Evolutionary conservation across 225 moss, liverwort and hornwort species (phyloP).

Genomic region (Lunularia cruciata): DNA sequence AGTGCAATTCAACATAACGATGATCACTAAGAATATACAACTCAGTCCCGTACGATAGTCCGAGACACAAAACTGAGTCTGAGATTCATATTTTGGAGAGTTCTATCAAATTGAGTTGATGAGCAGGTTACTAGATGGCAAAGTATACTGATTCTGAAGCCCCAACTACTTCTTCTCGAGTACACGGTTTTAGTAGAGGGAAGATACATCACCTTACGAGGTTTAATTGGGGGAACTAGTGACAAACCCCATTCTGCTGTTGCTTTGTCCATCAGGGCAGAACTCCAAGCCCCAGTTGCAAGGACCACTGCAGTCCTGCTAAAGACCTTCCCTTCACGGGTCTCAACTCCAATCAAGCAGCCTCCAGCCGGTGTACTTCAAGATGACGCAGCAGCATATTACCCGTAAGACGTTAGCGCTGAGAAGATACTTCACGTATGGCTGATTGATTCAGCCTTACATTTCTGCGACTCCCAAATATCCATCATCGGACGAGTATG

Average conservation of each 20-base stretch:
- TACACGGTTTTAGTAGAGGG: background rate
- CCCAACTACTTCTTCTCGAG: background rate
- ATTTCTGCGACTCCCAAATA: too few relatives aligned
- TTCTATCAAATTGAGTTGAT: too few relatives aligned
- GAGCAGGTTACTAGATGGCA: too few relatives aligned
- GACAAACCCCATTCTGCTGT: conserved; percentile 59
- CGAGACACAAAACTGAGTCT: too few relatives aligned
- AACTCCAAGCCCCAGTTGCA: conserved; percentile 93
- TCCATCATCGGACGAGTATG: background rate
- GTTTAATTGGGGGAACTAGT: conserved; percentile 62
- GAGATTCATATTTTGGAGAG: too few relatives aligned
- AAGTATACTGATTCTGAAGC: too few relatives aligned
- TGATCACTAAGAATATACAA: too few relatives aligned
- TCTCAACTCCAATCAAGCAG: conserved; percentile 59
- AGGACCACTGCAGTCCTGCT: conserved; percentile 74
- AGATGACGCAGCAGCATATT: background rate
- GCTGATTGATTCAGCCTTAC: too few relatives aligned
- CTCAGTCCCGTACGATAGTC: too few relatives aligned
- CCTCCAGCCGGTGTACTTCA: conserved; percentile 65
- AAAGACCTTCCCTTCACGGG: conserved; percentile 55
- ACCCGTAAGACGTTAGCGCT: background rate
- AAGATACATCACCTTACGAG: conserved; percentile 83
- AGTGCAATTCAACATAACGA: too few relatives aligned
- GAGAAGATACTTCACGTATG: background rate
- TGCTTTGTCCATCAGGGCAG: conserved; percentile 54